Evolutionary conservation across 768 basidiomycete genomes (phyloP), one percentile per base, ranked within the genome.

Genomic region (Cantharellus anzutake): DNA sequence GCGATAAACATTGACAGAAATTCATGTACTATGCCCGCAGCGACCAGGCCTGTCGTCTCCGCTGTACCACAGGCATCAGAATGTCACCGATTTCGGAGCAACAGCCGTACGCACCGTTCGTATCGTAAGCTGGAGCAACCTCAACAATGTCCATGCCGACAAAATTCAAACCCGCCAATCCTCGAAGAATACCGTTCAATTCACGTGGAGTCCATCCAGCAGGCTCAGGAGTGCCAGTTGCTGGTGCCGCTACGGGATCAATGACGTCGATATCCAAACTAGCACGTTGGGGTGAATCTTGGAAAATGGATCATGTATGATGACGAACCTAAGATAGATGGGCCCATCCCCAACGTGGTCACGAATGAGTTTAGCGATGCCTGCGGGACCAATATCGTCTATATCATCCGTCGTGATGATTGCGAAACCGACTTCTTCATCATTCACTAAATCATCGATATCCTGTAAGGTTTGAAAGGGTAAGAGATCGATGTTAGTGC

Each of bases 181-280:
- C 87, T 61, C 88, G 79, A 57, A 89, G 74, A 64, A 88, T 84
- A 41, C 84, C 78, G 65, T 88, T 87, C 48, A 86, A 74, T 70
- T 89, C 87, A 55, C 86, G 79, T 20, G 79, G 82, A 2, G 87
- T 86, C 86, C 84, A 88, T 7, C 87, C 87, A 40, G 87, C n/a
- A 2, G 82, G 75, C 68, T 90, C 87, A 11, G 87, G 87, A 1
- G 87, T 89, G 11, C 87, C 86, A 60, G 88, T 83, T 86, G 66
- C 3, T 61, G 86, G 87, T 40, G 87, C 87, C 61, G 86, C 67
- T 40, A 80, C 80, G 53, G 86, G 86, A 72, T 90, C 85, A 65
- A 88, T 77, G 7, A 86, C 83, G 69, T 90, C 87, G 35, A 89
- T 90, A 68, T 89, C 87, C 56, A n/a, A n/a, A 88, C 83, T 84